phyloP scores from a whole-genome alignment of 257 asterid species.

The Solanum clarkiae region DNA sequence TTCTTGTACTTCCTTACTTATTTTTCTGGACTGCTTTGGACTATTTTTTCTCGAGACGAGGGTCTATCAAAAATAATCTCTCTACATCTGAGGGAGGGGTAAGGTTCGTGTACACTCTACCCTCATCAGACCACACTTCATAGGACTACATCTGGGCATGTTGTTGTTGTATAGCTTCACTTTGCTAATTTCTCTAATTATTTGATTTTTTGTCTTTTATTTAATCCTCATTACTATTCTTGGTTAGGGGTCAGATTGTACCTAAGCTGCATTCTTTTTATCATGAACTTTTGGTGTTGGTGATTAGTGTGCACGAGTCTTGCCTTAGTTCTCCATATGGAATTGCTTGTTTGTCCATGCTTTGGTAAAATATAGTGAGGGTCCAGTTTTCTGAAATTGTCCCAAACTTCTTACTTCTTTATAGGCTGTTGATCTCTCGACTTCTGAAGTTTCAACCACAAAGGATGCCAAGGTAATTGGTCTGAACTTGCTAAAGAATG shows the following conservation, averaged over 20 bases:
- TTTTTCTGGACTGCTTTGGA: neutral
- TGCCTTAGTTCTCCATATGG: neutral
- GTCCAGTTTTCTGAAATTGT: neutral
- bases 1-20: neutral
- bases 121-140: neutral
- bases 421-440: constrained; percentile 74
- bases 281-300: neutral
- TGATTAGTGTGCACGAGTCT: neutral
- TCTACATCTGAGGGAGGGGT: neutral
- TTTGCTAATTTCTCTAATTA: neutral
- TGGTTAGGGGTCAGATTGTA: neutral
- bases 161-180: neutral
- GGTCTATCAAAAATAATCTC: neutral
- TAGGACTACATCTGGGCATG: neutral
- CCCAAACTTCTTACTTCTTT: neutral
- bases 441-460: constrained; percentile 33
- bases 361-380: neutral
- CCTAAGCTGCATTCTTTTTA: neutral
- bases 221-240: neutral
- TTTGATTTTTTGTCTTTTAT: neutral
- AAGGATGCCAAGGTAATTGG: constrained; percentile 33
- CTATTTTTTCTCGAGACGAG: no score
- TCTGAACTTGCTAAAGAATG: neutral
- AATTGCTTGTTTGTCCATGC: neutral
- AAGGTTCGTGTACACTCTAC: neutral